These are phyloP conservation scores for Rhynchospora tenuis DNA, from an alignment of 176 grass and related monocot species.

Conservation along the genomic window DNA sequence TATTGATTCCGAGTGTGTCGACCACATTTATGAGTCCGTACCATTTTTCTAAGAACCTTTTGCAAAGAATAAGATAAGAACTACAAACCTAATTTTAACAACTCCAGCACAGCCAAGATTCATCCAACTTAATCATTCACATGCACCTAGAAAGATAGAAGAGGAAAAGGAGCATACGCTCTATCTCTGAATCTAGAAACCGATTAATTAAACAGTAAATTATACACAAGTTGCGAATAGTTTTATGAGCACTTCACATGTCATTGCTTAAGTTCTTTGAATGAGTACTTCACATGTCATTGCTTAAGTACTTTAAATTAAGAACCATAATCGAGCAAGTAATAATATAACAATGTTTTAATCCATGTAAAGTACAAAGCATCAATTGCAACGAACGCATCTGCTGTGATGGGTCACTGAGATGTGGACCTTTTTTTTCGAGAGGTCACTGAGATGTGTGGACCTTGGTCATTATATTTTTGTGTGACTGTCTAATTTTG, in stretches of 20 bases:
- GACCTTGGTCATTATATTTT: no score
- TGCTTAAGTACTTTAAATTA: neutral
- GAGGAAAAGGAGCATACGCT: neutral
- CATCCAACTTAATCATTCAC: neutral
- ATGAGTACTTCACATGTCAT: conserved; percentile 6
- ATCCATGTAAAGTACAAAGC: neutral
- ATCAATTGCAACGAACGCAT: no score
- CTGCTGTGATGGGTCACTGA: no score
- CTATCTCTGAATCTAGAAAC: neutral
- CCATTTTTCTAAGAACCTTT: neutral
- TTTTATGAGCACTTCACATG: neutral
- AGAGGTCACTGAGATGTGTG: no score
- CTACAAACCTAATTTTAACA: neutral
- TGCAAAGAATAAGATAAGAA: neutral
- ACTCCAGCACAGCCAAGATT: neutral
- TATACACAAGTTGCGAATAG: neutral
- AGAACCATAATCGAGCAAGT: neutral
- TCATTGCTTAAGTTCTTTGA: conserved; percentile 4
- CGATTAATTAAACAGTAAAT: neutral
- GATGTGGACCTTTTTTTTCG: no score
- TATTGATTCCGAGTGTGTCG: neutral
- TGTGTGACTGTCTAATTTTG: no score
- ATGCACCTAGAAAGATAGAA: neutral
- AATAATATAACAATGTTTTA: neutral
- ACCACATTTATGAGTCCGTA: neutral